Conservation (phyloP, 495 filamentous ascomycete species). For the Trichoderma reesei region DNA sequence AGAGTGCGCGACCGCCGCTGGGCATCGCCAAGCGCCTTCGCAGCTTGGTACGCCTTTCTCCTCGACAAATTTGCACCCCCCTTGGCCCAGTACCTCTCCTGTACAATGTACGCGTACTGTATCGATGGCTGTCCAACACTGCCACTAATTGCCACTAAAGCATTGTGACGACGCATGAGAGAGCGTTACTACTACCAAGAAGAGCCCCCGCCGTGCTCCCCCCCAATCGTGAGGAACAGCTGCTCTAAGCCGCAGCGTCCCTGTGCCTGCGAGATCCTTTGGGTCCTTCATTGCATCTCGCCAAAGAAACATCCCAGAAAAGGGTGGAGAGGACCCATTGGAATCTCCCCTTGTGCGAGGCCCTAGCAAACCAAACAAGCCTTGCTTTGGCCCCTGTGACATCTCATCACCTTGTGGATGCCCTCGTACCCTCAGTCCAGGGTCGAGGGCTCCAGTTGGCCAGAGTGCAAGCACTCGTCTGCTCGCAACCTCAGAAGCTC, state of each 20-base stretch:
- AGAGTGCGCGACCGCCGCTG: neutral
- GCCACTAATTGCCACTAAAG: conserved; percentile 6
- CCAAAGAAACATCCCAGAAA: conserved; percentile 1
- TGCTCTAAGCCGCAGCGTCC: neutral
- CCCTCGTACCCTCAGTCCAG: neutral
- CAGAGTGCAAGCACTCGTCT: neutral
- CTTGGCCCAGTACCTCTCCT: neutral
- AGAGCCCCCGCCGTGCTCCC: neutral
- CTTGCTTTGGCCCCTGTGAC: conserved; percentile 1
- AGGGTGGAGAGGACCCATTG: neutral
- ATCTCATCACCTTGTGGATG: conserved; percentile 2
- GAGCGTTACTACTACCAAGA: neutral
- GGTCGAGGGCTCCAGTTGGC: neutral
- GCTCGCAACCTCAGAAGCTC: neutral
- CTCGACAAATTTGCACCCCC: neutral
- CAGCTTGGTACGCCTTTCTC: neutral
- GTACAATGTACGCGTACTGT: neutral
- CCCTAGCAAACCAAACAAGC: neutral
- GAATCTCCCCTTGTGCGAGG: neutral
- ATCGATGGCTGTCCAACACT: neutral
- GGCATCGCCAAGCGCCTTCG: neutral
- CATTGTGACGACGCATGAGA: neutral
- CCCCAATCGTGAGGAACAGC: neutral
- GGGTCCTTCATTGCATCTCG: neutral
- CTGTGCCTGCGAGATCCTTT: conserved; percentile 2